These are phyloP conservation scores for Pichia sp. DNA, from an alignment of 1,139 yeast species.

Conservation along the genomic window DNA sequence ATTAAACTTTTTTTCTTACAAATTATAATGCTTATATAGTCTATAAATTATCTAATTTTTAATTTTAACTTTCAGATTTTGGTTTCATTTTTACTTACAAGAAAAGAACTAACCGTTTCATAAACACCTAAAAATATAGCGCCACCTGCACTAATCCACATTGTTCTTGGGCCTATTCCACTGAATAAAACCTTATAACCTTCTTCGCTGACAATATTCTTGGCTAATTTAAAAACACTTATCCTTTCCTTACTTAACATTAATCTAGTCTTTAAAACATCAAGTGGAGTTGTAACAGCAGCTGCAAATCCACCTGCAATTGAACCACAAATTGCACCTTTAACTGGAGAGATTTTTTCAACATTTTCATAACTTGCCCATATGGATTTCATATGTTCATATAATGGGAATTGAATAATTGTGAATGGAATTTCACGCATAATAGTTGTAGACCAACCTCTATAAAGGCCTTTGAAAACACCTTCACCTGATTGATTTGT, in stretches of 20 bases:
- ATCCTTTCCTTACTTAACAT: slow-evolving; percentile 63
- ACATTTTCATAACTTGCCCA: slow-evolving; percentile 40
- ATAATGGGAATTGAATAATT: slow-evolving; percentile 87
- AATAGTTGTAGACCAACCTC: slow-evolving; percentile 91
- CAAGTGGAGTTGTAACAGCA: slow-evolving; percentile 88
- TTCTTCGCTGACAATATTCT: slow-evolving; percentile 54
- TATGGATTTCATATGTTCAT: slow-evolving; percentile 66
- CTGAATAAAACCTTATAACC: slow-evolving; percentile 61
- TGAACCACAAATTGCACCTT: slow-evolving; percentile 93
- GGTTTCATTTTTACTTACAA: slow-evolving; percentile 5
- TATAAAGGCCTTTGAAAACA: slow-evolving; percentile 64
- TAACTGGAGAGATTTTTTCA: slow-evolving; percentile 47
- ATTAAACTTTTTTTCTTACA: no score
- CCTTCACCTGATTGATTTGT: slow-evolving; percentile 71
- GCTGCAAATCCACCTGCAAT: slow-evolving; percentile 95
- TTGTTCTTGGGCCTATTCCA: slow-evolving; percentile 90
- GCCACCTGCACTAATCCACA: slow-evolving; percentile 99
- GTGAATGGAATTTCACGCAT: slow-evolving; percentile 96
- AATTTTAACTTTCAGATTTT: not conserved
- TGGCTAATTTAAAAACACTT: slow-evolving; percentile 42
- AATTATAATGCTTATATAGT: not conserved
- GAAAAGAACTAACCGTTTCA: slow-evolving; percentile 53
- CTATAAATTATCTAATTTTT: not conserved
- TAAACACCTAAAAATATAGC: slow-evolving; percentile 94
- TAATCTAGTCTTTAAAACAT: slow-evolving; percentile 83